Evolutionary conservation across 148 eudicot genomes (phyloP), one percentile per base, ranked within the genome.

Genomic region (Salicornia ramosissima): DNA sequence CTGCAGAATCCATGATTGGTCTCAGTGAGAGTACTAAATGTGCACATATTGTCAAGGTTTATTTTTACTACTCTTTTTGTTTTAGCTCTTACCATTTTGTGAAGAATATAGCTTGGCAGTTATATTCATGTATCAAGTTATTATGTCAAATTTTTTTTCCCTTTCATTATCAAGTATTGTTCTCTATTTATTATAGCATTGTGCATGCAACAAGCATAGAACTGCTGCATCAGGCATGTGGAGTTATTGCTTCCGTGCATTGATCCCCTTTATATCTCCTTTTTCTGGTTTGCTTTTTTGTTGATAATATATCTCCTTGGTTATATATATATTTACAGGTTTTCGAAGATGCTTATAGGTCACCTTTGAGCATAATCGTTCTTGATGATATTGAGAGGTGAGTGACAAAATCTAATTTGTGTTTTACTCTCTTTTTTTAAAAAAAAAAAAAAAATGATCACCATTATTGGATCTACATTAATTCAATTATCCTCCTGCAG

Each of bases 351-450:
- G 98, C 96, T 72, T 90, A 93, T 50, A 86, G 75, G 76, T 93
- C 98, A 46, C 96, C 96, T 39, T 74, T 93, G 73, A 90, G 98
- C 77, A 78, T 90, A 53, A 83, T 90, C 71, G 77, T 93, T 80
- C 95, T 93, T 60, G 98, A 93, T 80, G 95, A 86, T 73, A 93
- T 90, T 78, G 98, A 93, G 81, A 88, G 96, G 98, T 87, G 74
- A 36, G 42, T 26, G n/a, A 24, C 19, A 31, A 56, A n/a, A n/a
- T n/a, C 30, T 12, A 19, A 58, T 47, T 57, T 60, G 19, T 75
- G 30, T 5, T 42, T 24, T 4, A 33, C 70, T 1, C 15, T 64
- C 31, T 56, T 68, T 76, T 45, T 15, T 63, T n/a, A 46, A 47
- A 28, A n/a, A n/a, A n/a, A n/a, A n/a, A n/a, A n/a, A n/a, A n/a